Evolutionary conservation across 2,329 filamentous ascomycete genomes (phyloP).

Genomic region (Aspergillus calidoustus): DNA sequence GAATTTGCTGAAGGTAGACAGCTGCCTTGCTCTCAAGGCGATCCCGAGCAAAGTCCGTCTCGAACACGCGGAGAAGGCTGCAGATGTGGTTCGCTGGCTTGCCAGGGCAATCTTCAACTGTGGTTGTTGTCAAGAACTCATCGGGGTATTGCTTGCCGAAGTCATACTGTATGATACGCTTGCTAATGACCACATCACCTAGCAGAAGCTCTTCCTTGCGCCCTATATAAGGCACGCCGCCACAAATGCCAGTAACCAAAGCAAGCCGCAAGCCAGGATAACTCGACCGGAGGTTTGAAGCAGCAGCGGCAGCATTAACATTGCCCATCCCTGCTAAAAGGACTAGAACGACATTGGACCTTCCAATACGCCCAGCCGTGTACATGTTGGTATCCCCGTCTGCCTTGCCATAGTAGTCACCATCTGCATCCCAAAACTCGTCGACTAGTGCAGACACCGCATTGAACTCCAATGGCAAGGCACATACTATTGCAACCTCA

Average conservation of each 20-base stretch:
- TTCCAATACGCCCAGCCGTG: constrained; percentile 5
- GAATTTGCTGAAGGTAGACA: constrained; percentile 1
- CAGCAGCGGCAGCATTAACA: not conserved
- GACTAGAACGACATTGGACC: constrained; percentile 9
- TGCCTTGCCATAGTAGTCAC: not conserved
- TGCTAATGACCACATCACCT: constrained; percentile 10
- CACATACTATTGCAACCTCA: constrained; percentile 14
- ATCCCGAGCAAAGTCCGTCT: not conserved
- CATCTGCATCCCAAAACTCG: constrained; percentile 2
- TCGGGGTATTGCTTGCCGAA: not conserved
- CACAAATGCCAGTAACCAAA: constrained; percentile 11
- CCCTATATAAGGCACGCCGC: constrained; percentile 9
- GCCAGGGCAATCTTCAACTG: constrained; percentile 4
- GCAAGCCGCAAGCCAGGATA: constrained; percentile 4
- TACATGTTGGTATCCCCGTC: constrained; percentile 7
- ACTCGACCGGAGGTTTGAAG: not conserved
- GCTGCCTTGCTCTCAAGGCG: constrained; percentile 21
- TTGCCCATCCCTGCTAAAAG: constrained; percentile 5
- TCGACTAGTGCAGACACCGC: constrained; percentile 12
- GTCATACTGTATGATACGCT: constrained; percentile 3
- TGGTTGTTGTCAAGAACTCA: constrained; percentile 27
- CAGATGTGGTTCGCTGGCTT: constrained; percentile 4
- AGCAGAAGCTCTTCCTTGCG: constrained; percentile 2
- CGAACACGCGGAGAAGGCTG: not conserved
- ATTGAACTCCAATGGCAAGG: constrained; percentile 7